Evolutionary conservation across 2,329 filamentous ascomycete genomes (phyloP).

Genomic region (Arthroderma sp.): DNA sequence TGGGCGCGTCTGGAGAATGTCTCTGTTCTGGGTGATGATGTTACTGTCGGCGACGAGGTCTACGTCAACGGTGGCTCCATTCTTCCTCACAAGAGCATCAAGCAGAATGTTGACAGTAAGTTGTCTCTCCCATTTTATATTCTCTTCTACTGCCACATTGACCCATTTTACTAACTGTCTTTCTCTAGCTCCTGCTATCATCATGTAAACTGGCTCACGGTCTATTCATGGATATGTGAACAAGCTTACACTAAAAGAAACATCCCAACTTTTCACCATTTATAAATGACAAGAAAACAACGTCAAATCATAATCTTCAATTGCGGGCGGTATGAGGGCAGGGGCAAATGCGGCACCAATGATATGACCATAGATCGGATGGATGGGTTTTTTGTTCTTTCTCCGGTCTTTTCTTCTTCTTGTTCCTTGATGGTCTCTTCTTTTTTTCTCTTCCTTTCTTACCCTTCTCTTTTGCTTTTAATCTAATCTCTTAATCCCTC

Average conservation of each 20-base stretch:
- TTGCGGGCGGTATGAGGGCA: background rate
- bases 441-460: no score
- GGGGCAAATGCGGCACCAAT: background rate
- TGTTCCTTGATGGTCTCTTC: constrained; percentile 2
- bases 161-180: constrained; percentile 7
- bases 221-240: background rate
- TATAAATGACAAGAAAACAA: background rate
- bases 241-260: background rate
- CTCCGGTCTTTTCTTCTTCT: constrained; percentile 9
- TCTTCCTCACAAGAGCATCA: constrained; percentile 96
- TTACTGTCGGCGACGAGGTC: constrained; percentile 94
- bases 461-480: no score
- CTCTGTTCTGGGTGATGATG: constrained; percentile 93
- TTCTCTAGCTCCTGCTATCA: constrained; percentile 35
- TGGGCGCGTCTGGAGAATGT: constrained; percentile 98
- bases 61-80: constrained; percentile 97
- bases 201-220: constrained; percentile 38
- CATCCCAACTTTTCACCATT: background rate
- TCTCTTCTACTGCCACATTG: background rate
- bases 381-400: constrained; percentile 4
- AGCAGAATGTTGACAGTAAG: constrained; percentile 82
- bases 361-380: constrained; percentile 6
- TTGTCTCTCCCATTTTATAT: constrained; percentile 10
- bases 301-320: background rate
- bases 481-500: constrained; percentile 2